Evolutionary conservation across 257 asterid species (phyloP).

Genomic region (Solanum pinnatisectum): DNA sequence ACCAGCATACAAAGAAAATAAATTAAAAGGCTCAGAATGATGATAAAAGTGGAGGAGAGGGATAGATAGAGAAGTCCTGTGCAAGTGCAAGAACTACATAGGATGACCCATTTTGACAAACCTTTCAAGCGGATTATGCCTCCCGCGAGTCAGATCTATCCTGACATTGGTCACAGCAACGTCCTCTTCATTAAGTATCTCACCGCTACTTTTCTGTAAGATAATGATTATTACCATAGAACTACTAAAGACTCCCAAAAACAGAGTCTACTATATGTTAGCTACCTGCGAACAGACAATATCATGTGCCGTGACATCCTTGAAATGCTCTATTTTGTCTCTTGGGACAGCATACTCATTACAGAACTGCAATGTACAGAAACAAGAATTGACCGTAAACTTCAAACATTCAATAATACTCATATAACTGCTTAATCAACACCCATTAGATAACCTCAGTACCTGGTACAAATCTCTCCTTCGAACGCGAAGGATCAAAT

Average conservation of each 20-base stretch:
- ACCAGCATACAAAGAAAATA: constrained; percentile 9
- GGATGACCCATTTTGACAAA: constrained; percentile 7
- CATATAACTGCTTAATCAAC: neutral
- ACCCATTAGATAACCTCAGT: neutral
- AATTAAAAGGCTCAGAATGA: neutral
- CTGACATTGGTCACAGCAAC: constrained; percentile 72
- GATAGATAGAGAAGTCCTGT: neutral
- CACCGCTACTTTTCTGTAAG: constrained; percentile 48
- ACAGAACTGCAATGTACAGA: constrained; percentile 48
- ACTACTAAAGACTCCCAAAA: neutral
- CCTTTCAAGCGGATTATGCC: constrained; percentile 84
- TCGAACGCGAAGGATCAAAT: constrained; percentile 76
- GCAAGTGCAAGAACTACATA: neutral
- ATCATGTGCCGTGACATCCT: constrained; percentile 78
- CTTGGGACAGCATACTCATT: constrained; percentile 90
- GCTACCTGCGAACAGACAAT: constrained; percentile 85
- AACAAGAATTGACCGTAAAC: neutral
- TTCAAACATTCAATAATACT: neutral
- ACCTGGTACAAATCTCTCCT: constrained; percentile 89
- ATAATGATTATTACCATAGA: neutral
- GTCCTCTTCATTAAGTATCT: constrained; percentile 61
- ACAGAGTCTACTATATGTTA: neutral
- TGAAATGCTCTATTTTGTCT: constrained; percentile 63
- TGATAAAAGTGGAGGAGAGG: neutral
- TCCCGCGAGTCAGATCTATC: constrained; percentile 86